Percentiles rank a stretch among this genome's conserved stretches.
phyloP scores from a whole-genome alignment of 164 flowering plant species.

The Chloranthus sessilifolius region DNA sequence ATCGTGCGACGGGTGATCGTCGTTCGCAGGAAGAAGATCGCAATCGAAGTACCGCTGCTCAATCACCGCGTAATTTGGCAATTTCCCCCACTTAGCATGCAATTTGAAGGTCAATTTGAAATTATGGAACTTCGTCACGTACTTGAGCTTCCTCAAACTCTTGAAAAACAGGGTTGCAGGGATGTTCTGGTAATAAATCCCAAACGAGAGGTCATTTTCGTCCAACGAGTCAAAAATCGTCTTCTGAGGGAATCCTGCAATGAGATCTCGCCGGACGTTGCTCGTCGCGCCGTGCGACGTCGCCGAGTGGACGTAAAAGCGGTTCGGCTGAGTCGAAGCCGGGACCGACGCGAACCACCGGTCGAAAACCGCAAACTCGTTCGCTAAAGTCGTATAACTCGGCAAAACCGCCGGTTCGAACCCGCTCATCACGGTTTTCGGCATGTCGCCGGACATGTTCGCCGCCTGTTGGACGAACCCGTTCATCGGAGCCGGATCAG shows the following conservation, averaged over 20 bases:
- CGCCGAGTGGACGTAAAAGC: slow-evolving; percentile 91
- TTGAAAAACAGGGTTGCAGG: slow-evolving; percentile 82
- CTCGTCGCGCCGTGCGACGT: slow-evolving; percentile 83
- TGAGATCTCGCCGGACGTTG: slow-evolving; percentile 72
- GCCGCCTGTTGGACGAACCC: slow-evolving; percentile 85
- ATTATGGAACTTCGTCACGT: slow-evolving; percentile 59
- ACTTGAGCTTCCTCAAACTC: slow-evolving; percentile 78
- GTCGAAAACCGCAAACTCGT: slow-evolving; percentile 77
- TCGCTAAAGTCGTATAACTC: slow-evolving; percentile 58
- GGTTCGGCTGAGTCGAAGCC: slow-evolving; percentile 89
- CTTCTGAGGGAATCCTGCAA: slow-evolving; percentile 81
- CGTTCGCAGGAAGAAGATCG: slow-evolving; percentile 65
- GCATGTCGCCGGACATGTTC: slow-evolving; percentile 38
- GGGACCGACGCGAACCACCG: slow-evolving; percentile 92
- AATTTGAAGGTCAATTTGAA: slow-evolving; percentile 53
- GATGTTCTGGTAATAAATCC: slow-evolving; percentile 92
- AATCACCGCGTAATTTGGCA: slow-evolving; percentile 83
- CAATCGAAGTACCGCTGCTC: slow-evolving; percentile 90
- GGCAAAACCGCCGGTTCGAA: slow-evolving; percentile 63
- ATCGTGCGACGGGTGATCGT: slow-evolving; percentile 95
- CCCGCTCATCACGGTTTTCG: slow-evolving; percentile 74
- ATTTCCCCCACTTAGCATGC: slow-evolving; percentile 56
- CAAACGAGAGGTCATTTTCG: slow-evolving; percentile 68
- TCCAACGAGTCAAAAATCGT: slow-evolving; percentile 91
- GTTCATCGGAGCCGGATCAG: slow-evolving; percentile 57